These are phyloP conservation scores for Arbutus unedo DNA, from an alignment of 148 eudicot species.

Conservation along the genomic window DNA sequence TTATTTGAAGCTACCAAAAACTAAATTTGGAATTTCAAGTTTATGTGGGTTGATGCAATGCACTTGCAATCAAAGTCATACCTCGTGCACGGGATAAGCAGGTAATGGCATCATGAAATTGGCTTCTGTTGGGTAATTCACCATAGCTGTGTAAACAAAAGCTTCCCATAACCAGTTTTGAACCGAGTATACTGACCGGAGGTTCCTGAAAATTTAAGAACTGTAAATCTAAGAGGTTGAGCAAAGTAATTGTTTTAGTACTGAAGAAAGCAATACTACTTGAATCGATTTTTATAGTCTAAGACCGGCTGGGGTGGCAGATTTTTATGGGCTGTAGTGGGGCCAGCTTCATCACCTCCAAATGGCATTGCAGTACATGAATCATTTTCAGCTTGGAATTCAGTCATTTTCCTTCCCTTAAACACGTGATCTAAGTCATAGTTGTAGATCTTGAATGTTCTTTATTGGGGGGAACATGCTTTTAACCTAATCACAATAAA, in stretches of 20 bases:
- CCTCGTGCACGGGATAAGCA: constrained; percentile 43
- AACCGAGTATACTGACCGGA: constrained; percentile 28
- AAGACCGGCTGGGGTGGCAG: too few species aligned
- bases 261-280: not conserved
- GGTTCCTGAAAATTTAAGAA: constrained; percentile 24
- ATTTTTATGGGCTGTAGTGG: not conserved
- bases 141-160: constrained; percentile 49
- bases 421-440: not conserved
- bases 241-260: too few species aligned
- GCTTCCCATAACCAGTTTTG: constrained; percentile 40
- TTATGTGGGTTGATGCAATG: not conserved
- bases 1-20: not conserved
- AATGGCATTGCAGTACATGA: not conserved
- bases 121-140: constrained; percentile 44
- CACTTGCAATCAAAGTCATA: not conserved
- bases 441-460: not conserved
- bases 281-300: not conserved
- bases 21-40: not conserved
- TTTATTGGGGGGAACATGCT: not conserved
- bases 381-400: not conserved
- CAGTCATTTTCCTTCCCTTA: not conserved
- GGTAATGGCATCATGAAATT: constrained; percentile 48
- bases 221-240: not conserved
- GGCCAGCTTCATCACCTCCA: not conserved
- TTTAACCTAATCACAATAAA: not conserved